Evolutionary conservation across 2,329 filamentous ascomycete species (phyloP).

Genomic region (Calonectria pauciramosa): DNA sequence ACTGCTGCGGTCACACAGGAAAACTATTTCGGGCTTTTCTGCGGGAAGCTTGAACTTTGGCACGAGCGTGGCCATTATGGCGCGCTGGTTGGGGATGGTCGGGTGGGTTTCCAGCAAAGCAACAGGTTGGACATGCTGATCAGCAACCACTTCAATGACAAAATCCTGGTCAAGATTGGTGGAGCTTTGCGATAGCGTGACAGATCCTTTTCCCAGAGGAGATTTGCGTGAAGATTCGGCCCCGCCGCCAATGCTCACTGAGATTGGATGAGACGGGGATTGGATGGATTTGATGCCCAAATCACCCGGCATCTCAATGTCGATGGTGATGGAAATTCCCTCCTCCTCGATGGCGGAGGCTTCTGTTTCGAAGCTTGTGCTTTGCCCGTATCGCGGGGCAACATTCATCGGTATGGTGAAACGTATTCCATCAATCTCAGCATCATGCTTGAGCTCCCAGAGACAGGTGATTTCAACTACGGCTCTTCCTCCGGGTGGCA

Average conservation of each 20-base stretch:
- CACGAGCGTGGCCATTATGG: conserved; percentile 78
- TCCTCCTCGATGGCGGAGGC: neutral
- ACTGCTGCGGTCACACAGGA: conserved; percentile 79
- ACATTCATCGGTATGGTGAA: conserved; percentile 78
- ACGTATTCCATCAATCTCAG: conserved; percentile 74
- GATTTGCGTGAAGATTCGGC: conserved; percentile 58
- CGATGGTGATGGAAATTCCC: conserved; percentile 48
- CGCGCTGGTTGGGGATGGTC: conserved; percentile 70
- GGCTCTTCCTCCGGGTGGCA: conserved; percentile 70
- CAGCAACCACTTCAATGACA: conserved; percentile 73
- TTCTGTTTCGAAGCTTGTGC: conserved; percentile 8
- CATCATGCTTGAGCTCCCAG: conserved; percentile 79
- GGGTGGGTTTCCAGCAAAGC: conserved; percentile 78
- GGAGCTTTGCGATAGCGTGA: conserved; percentile 66
- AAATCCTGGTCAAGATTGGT: conserved; percentile 74
- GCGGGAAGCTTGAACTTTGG: conserved; percentile 75
- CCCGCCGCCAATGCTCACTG: conserved; percentile 73
- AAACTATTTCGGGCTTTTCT: conserved; percentile 73
- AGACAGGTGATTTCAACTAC: conserved; percentile 75
- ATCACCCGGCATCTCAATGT: conserved; percentile 62
- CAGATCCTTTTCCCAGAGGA: conserved; percentile 71
- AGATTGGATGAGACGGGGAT: conserved; percentile 77
- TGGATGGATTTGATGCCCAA: conserved; percentile 72
- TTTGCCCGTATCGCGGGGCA: conserved; percentile 73
- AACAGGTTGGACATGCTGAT: conserved; percentile 69